Base-by-base conservation (phyloP, 2,329 filamentous ascomycete genomes). In the Colletotrichum phormii region DNA sequence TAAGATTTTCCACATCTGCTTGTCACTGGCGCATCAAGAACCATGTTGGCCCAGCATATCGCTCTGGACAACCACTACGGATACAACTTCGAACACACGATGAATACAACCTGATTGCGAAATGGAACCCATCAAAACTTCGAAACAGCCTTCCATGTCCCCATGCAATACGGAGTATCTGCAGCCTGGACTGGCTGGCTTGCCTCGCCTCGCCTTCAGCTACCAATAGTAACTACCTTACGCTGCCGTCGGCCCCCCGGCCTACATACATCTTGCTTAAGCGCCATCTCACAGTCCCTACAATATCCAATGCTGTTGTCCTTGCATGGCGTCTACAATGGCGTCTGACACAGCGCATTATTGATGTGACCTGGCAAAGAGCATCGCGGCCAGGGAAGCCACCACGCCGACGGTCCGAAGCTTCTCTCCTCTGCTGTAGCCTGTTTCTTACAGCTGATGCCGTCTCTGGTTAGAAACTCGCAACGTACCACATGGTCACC, bases 21-120 rank as follows among this genome's bases (percentile, higher is more conserved):
- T 18, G 59, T 26, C 37, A 49, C 58, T 46, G 58, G 15, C 42
- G 42, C 59, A 51, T 62, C 42, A 22, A 12, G 59, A 51, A 62
- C 61, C 61, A 64, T 64, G 61, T 26, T 49, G 54, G 61, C 61
- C 31, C 46, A 54, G 46, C 61, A 37, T 35, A 12, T n/a, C n/a
- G 33, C 46, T 54, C 22, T 54, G 49, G 61, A 37, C 61, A 64
- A 53, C 61, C 61, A 37, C 31, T 37, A 22, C 49, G 22, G 11
- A 55, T 26, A 49, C 42, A n/a, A 18, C 6, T 42, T 15, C 37
- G 53, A 26, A 55, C 15, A 49, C 42, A 49, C 42, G 15, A 49
- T 18, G 42, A 49, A 9, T n/a, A 22, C 42, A 22, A 22, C 15
- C 18, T 8, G 18, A 49, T 22, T 49, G 42, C 42, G 8, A 49